Percentiles rank a stretch among this genome's conserved stretches.
Evolutionary conservation across 768 basidiomycete species (phyloP).

Genomic region (Lactifluus hygrophoroides): DNA sequence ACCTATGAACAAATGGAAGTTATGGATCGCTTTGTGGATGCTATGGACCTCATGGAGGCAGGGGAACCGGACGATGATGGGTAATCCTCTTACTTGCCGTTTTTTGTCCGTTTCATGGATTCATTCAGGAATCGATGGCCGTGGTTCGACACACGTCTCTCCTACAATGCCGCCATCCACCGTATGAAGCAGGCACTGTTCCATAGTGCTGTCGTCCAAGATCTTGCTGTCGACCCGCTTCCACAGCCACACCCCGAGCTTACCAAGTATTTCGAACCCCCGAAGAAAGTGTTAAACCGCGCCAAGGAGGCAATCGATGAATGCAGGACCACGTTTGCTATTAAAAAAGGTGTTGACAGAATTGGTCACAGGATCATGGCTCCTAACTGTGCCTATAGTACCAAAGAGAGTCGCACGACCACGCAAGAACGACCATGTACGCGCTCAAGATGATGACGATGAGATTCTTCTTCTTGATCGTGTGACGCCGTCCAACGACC

Average conservation of each 20-base stretch:
- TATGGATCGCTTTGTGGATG: constrained; percentile 84
- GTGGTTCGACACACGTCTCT: constrained; percentile 72
- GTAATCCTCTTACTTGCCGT: constrained; percentile 29
- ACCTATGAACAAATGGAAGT: constrained; percentile 66
- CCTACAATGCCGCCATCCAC: constrained; percentile 87
- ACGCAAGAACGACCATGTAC: constrained; percentile 55
- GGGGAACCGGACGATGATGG: constrained; percentile 72
- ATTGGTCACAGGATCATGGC: neutral
- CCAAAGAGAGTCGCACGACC: constrained; percentile 50
- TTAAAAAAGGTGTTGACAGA: constrained; percentile 56
- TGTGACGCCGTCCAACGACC: neutral
- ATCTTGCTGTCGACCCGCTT: constrained; percentile 65
- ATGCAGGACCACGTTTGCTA: constrained; percentile 59
- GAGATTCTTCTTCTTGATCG: constrained; percentile 20
- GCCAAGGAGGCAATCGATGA: constrained; percentile 47
- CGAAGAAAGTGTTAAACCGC: constrained; percentile 54
- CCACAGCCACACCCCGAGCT: constrained; percentile 83
- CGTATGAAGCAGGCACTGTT: constrained; percentile 90
- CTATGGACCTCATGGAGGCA: constrained; percentile 76
- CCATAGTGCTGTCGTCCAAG: constrained; percentile 71
- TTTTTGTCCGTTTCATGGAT: neutral
- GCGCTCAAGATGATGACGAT: constrained; percentile 47
- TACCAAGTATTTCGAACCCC: constrained; percentile 76
- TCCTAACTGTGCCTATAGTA: constrained; percentile 31
- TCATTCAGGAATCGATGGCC: constrained; percentile 42